These are phyloP conservation scores for Epithele typhae DNA, from an alignment of 768 basidiomycete genomes.

Conservation along the genomic window DNA sequence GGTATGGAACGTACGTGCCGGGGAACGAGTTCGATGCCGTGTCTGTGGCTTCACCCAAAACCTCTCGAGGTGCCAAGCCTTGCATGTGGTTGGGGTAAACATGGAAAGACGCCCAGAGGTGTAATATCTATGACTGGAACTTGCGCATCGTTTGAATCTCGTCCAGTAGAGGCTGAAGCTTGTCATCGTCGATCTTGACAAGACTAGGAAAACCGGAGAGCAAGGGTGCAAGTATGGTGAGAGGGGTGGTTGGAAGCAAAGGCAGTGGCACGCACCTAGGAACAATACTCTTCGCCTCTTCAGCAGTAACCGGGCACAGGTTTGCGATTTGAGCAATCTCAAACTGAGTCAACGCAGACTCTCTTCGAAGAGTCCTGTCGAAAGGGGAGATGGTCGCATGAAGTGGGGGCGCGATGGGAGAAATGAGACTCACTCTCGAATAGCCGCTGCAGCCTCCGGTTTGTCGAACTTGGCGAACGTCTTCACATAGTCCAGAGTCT, in stretches of 20 bases:
- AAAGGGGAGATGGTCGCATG: neutral
- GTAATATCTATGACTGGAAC: constrained; percentile 86
- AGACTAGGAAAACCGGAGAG: constrained; percentile 42
- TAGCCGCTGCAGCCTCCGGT: constrained; percentile 77
- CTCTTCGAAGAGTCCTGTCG: constrained; percentile 68
- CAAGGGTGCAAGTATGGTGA: neutral
- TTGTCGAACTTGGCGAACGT: constrained; percentile 89
- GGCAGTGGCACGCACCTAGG: constrained; percentile 55
- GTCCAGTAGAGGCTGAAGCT: constrained; percentile 74
- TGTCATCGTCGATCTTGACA: constrained; percentile 84
- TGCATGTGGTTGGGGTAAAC: no score
- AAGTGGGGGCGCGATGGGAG: neutral
- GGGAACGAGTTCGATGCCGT: no score
- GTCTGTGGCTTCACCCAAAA: no score
- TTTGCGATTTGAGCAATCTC: constrained; percentile 94
- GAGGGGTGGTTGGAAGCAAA: no score
- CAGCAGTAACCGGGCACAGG: constrained; percentile 79
- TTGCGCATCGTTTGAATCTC: constrained; percentile 90
- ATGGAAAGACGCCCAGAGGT: neutral
- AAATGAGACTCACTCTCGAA: constrained; percentile 64
- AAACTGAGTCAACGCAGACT: constrained; percentile 79
- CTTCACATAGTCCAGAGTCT: constrained; percentile 88
- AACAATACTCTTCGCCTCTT: constrained; percentile 88
- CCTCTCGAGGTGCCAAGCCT: no score
- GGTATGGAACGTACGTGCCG: no score